These are phyloP conservation scores for Lagenidium giganteum DNA, from an alignment of 352 stramenopile species.

Conservation along the genomic window DNA sequence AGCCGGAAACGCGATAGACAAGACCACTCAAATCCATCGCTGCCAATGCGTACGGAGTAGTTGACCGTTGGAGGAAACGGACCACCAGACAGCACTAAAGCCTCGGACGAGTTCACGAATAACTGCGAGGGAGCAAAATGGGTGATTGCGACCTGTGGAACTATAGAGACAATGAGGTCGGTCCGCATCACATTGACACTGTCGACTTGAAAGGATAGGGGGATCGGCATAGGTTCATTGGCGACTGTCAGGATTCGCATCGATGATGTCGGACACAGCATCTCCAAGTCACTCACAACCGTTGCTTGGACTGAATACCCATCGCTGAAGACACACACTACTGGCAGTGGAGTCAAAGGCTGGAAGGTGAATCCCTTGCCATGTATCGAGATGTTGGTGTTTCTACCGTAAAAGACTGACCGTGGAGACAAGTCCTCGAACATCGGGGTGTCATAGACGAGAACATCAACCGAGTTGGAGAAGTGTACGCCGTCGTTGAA, in stretches of 20 bases:
- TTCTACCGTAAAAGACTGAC: neutral
- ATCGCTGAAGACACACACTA: constrained; percentile 10
- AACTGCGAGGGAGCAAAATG: constrained; percentile 4
- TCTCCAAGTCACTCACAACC: neutral
- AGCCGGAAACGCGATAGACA: too few relatives aligned
- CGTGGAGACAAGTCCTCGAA: constrained; percentile 1
- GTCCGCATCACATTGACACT: too few relatives aligned
- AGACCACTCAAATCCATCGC: neutral
- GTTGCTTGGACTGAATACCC: neutral
- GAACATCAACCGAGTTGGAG: neutral
- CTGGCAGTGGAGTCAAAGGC: constrained; percentile 1
- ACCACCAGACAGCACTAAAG: constrained; percentile 11
- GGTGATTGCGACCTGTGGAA: too few relatives aligned
- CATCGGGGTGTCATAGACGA: constrained; percentile 6
- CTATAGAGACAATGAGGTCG: too few relatives aligned
- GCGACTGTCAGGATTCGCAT: too few relatives aligned
- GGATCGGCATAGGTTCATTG: too few relatives aligned
- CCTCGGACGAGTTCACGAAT: constrained; percentile 1
- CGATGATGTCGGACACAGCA: neutral
- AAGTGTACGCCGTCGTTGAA: constrained; percentile 13
- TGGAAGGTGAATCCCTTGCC: constrained; percentile 1
- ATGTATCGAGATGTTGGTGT: neutral
- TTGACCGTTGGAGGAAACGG: constrained; percentile 1
- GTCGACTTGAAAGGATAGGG: too few relatives aligned
- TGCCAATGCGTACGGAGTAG: constrained; percentile 6